Evolutionary conservation across 139 green algal genomes (phyloP).

Genomic region (Ettlia oleoabundans): DNA sequence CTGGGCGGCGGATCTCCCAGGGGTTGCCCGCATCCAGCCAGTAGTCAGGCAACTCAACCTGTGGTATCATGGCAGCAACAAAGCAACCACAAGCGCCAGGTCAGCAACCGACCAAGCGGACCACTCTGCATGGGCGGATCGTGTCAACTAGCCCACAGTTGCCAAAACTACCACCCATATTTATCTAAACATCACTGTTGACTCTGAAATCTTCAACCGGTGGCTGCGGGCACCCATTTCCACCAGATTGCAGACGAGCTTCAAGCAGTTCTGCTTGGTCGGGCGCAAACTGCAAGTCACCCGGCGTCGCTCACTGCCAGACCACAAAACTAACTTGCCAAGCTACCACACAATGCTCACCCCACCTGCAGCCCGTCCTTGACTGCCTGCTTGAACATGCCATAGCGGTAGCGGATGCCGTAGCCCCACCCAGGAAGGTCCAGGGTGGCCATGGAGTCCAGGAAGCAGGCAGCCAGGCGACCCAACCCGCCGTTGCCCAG

Average conservation of each 20-base stretch:
- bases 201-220: too few relatives aligned
- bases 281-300: neutral
- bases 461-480: slow-evolving; percentile 97
- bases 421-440: slow-evolving; percentile 97
- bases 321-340: neutral
- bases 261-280: neutral
- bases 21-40: slow-evolving; percentile 96
- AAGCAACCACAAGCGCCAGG: neutral
- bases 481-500: slow-evolving; percentile 98
- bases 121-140: too few relatives aligned
- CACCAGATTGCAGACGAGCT: too few relatives aligned
- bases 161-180: too few relatives aligned
- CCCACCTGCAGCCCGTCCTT: slow-evolving; percentile 32
- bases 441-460: slow-evolving; percentile 98
- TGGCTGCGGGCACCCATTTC: too few relatives aligned
- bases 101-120: too few relatives aligned
- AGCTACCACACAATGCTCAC: neutral
- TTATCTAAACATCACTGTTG: too few relatives aligned
- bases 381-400: slow-evolving; percentile 94
- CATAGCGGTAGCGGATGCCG: slow-evolving; percentile 98
- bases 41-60: slow-evolving; percentile 94
- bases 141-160: too few relatives aligned
- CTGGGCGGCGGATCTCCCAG: slow-evolving; percentile 79
- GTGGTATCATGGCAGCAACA: slow-evolving; percentile 41
- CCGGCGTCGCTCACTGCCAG: too few relatives aligned